Base-by-base conservation (phyloP, 1,284 basidiomycete genomes). In the Coniferiporia sulphurascens region DNA sequence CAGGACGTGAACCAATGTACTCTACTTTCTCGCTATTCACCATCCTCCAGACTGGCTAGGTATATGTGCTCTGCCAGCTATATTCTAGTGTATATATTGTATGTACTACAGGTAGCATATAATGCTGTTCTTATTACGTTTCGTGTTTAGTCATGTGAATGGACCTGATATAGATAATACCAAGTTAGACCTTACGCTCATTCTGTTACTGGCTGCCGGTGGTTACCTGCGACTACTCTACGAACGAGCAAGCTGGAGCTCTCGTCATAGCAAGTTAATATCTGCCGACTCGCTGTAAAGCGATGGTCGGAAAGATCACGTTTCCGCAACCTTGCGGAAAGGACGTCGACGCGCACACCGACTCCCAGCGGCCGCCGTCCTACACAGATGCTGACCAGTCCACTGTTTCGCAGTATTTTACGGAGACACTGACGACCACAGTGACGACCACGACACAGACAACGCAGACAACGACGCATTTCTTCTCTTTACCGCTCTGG, bases 401-500 rank as follows among this genome's bases (percentile, higher is more conserved):
- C n/a, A 70, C 76, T 45, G 63, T 78, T 27, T 54, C 55, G 9
- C 48, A 41, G 10, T 65, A 80, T 52, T 68, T 79, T 51, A 68
- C 78, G 46, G 78, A 78, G 67, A 79, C 75, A 35, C 79, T 76
- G 22, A 79, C 79, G 22, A 83, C 81, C 6, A 77, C 75, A 53
- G 73, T 80, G 21, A 76, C 75, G 9, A 81, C 79, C 13, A 81
- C 78, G 15, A 78, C 80, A 0, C 74, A 77, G 17, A 75, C 78
- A 15, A 78, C 80, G 0, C 74, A 77, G n/a, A 75, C 76, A 4
- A 76, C 74, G 49, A 78, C 82, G 45, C 82, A 83, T 70, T 83
- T 87, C 73, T 83, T 88, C 69, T 83, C 86, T 41, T 69, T 85
- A 32, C 83, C 86, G 17, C 75, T 79, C 59, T 87, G 85, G 86